These are phyloP conservation scores for Globisporangium barbulae DNA, from an alignment of 352 stramenopile species.

Conservation along the genomic window DNA sequence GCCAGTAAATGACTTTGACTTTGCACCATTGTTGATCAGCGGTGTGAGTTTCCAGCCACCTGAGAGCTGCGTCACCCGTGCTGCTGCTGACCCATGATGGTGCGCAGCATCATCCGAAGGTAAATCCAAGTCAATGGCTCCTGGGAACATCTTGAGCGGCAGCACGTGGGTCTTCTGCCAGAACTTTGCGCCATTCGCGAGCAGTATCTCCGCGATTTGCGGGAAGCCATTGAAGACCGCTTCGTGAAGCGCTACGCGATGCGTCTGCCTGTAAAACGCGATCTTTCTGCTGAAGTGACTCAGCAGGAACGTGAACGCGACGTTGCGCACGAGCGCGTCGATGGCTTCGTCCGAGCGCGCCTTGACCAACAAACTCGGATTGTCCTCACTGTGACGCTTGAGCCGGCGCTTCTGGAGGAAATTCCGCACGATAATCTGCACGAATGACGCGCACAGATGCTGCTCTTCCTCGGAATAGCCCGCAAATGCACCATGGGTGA, in stretches of 20 bases:
- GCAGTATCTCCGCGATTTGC: conserved; percentile 46
- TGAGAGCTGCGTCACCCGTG: conserved; percentile 12
- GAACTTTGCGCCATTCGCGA: conserved; percentile 44
- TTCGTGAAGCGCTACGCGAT: conserved; percentile 72
- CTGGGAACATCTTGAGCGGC: conserved; percentile 42
- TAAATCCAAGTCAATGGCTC: conserved; percentile 11
- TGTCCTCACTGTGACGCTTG: conserved; percentile 12
- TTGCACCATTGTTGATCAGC: conserved; percentile 14
- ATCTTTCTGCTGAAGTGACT: conserved; percentile 48
- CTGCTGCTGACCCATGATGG: neutral
- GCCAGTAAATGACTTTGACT: neutral
- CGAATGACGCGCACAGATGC: conserved; percentile 51
- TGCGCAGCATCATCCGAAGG: conserved; percentile 13
- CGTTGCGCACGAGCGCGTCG: conserved; percentile 50
- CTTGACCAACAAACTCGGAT: conserved; percentile 8
- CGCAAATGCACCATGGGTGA: conserved; percentile 49
- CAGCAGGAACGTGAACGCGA: conserved; percentile 61
- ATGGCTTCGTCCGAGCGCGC: conserved; percentile 42
- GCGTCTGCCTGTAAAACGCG: conserved; percentile 44
- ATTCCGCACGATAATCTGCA: conserved; percentile 57
- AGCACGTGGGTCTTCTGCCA: conserved; percentile 66
- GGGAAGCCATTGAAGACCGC: conserved; percentile 65
- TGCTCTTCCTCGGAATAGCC: conserved; percentile 49
- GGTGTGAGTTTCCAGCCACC: conserved; percentile 55
- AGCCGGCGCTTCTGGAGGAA: conserved; percentile 31